These are phyloP conservation scores for Claviceps cyperi DNA, from an alignment of 2,329 filamentous ascomycete species.

Conservation along the genomic window DNA sequence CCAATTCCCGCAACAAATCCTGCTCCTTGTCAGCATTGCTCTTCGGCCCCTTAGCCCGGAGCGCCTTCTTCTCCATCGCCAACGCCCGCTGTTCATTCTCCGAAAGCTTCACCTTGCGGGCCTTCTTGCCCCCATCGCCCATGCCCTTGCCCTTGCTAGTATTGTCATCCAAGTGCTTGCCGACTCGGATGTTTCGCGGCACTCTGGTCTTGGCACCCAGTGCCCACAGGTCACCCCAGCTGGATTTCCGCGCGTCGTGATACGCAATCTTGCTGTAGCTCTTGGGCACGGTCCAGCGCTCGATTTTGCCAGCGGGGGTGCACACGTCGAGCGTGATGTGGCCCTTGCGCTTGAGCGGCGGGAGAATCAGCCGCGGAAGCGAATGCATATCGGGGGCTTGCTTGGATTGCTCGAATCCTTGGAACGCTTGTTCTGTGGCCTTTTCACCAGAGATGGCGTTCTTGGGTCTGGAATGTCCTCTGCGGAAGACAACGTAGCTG, in stretches of 20 bases:
- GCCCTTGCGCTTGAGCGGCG: constrained; percentile 73
- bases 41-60: constrained; percentile 26
- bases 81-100: constrained; percentile 23
- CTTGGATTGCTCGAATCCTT: constrained; percentile 47
- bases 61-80: constrained; percentile 22
- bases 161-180: constrained; percentile 29
- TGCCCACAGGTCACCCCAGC: constrained; percentile 92
- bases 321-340: constrained; percentile 87
- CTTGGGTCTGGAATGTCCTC: constrained; percentile 38
- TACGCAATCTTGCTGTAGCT: constrained; percentile 72
- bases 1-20: constrained; percentile 26
- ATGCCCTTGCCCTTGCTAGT: no score
- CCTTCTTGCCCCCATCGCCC: constrained; percentile 17
- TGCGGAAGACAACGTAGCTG: constrained; percentile 75
- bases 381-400: constrained; percentile 42
- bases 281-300: constrained; percentile 85
- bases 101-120: constrained; percentile 21
- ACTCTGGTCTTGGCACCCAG: constrained; percentile 81
- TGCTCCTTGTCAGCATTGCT: constrained; percentile 22
- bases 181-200: constrained; percentile 44
- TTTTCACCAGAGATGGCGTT: constrained; percentile 31
- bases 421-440: constrained; percentile 53
- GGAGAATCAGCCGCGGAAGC: constrained; percentile 64
- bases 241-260: constrained; percentile 78
- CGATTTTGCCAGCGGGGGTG: constrained; percentile 69